phyloP scores from a whole-genome alignment of 305 asterid genomes.

The Euphrasia arctica region DNA sequence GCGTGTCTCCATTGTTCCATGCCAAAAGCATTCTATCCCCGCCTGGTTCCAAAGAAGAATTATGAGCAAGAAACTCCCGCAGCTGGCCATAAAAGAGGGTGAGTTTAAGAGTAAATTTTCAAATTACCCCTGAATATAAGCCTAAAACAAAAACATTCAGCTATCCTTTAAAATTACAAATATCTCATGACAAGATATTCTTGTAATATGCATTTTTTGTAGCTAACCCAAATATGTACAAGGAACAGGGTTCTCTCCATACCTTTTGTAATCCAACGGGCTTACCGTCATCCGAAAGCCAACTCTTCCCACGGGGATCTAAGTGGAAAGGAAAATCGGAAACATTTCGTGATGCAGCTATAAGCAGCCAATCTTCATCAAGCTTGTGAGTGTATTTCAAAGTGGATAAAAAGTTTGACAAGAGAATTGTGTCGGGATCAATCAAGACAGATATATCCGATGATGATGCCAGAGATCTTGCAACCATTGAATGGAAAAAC shows the following conservation, averaged over 20 bases:
- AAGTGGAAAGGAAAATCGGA: constrained; percentile 56
- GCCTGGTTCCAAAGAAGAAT: constrained; percentile 29
- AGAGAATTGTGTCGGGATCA: constrained; percentile 75
- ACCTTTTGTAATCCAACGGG: constrained; percentile 45
- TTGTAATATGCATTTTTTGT: neutral
- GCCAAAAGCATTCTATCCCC: constrained; percentile 66
- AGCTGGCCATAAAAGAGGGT: constrained; percentile 40
- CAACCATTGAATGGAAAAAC: constrained; percentile 88
- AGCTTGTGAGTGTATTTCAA: constrained; percentile 67
- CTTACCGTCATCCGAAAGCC: constrained; percentile 51
- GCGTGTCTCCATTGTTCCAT: constrained; percentile 85
- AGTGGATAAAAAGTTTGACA: constrained; percentile 59
- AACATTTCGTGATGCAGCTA: constrained; percentile 48
- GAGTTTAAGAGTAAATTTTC: constrained; percentile 9
- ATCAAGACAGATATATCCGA: constrained; percentile 69
- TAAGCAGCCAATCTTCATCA: constrained; percentile 84
- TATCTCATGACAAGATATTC: neutral
- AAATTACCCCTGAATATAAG: neutral
- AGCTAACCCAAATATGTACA: no score
- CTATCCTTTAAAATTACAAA: neutral
- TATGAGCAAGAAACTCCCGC: constrained; percentile 61
- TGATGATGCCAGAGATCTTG: constrained; percentile 61
- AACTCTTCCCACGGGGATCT: constrained; percentile 51
- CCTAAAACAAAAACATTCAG: neutral
- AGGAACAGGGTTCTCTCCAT: constrained; percentile 25